phyloP scores from a whole-genome alignment of 1,139 yeast species.

The Taphrina sp. region DNA sequence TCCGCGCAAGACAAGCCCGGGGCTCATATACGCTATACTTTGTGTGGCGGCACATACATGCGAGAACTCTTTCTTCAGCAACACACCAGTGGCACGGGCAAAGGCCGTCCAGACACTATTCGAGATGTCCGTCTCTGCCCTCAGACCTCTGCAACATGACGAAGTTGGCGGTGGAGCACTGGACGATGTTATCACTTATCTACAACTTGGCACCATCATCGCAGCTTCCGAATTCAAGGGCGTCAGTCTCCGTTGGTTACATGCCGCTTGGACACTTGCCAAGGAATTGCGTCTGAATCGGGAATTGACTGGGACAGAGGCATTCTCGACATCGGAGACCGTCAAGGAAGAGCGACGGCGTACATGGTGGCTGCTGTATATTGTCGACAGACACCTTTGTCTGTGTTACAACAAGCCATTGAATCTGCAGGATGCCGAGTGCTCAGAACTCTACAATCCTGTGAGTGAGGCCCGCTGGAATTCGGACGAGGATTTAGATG shows the following conservation, averaged over 20 bases:
- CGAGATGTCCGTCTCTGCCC: constrained; percentile 41
- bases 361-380: constrained; percentile 49
- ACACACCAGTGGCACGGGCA: constrained; percentile 42
- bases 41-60: constrained; percentile 46
- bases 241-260: constrained; percentile 49
- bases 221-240: constrained; percentile 49
- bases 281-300: constrained; percentile 43
- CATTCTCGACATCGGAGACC: constrained; percentile 41
- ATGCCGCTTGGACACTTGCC: constrained; percentile 45
- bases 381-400: constrained; percentile 48
- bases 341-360: constrained; percentile 48
- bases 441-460: constrained; percentile 44
- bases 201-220: constrained; percentile 47
- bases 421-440: constrained; percentile 45
- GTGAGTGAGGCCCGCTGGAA: constrained; percentile 46
- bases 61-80: constrained; percentile 46
- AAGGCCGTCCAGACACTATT: constrained; percentile 42
- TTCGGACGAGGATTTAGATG: constrained; percentile 37
- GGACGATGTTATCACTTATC: constrained; percentile 47
- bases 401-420: constrained; percentile 47
- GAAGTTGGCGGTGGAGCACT: constrained; percentile 43
- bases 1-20: constrained; percentile 44
- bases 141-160: constrained; percentile 38
- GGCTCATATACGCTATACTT: constrained; percentile 45
- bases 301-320: constrained; percentile 39